Evolutionary conservation across 208 protist genomes (phyloP).

Genomic region (Trypanosoma scelopori): DNA sequence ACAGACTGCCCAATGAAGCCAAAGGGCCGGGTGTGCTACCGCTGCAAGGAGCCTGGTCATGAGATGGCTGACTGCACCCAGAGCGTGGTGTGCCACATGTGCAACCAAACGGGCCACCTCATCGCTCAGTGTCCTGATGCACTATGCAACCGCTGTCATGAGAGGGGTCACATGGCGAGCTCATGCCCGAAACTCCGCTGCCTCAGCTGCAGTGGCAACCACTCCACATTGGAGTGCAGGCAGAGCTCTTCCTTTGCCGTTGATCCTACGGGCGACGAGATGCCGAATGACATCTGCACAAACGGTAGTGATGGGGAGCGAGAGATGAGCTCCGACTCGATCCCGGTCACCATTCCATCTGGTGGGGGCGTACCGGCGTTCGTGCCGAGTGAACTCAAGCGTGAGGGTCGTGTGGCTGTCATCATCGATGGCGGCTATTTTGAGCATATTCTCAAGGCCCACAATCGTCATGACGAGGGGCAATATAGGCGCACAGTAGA

Average conservation of each 20-base stretch:
- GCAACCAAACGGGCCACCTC: slow-evolving; percentile 71
- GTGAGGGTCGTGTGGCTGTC: slow-evolving; percentile 59
- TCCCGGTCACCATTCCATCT: not conserved
- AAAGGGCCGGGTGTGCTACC: slow-evolving; percentile 83
- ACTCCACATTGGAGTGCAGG: slow-evolving; percentile 39
- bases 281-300: not conserved
- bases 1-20: slow-evolving; percentile 72
- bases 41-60: slow-evolving; percentile 87
- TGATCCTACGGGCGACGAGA: not conserved
- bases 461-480: slow-evolving; percentile 33
- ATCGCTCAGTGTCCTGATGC: slow-evolving; percentile 74
- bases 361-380: slow-evolving; percentile 40
- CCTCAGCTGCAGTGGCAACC: slow-evolving; percentile 46
- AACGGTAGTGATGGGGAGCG: slow-evolving; percentile 14
- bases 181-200: slow-evolving; percentile 55
- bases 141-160: slow-evolving; percentile 68
- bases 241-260: not conserved
- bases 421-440: slow-evolving; percentile 89
- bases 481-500: slow-evolving; percentile 61
- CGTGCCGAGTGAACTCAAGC: slow-evolving; percentile 27
- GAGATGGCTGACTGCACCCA: slow-evolving; percentile 78
- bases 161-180: slow-evolving; percentile 77
- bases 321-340: not conserved
- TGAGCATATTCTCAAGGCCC: slow-evolving; percentile 60
- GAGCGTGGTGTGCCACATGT: slow-evolving; percentile 77